Evolutionary conservation across 306 rosid species (phyloP), one percentile per base, ranked within the genome.

Genomic region (Cucurbita maxima): DNA sequence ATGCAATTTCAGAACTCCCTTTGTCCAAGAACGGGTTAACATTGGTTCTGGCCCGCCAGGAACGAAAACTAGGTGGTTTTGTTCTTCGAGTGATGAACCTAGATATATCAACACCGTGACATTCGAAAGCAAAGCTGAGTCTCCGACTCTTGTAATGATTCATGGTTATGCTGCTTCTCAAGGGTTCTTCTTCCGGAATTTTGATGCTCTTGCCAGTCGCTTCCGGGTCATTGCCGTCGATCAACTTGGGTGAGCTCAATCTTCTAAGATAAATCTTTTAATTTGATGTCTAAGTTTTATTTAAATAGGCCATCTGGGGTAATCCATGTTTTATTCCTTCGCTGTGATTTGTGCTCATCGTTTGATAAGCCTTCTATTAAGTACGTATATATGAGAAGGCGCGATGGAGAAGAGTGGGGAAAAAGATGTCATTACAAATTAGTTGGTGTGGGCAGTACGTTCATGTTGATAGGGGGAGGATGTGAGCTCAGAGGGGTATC

Each of bases 181-280:
- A 72, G 99, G 99, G 19, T 91, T 95, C 92, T 95, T 95, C 78
- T 95, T 86, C 80, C 88, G 99, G 76, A 95, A 91, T 78, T 91
- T 86, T 74, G 97, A 95, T 83, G 97, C 97, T 60, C 96, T 95
- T 55, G 92, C 99, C 19, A 74, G 86, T 37, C 92, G 85, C 38
- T 95, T 95, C 73, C 87, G 92, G 78, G 88, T 95, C 76, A 81
- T 95, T 54, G 99, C 99, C 58, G 72, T 95, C 57, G 99, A 95
- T 88, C 99, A 95, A 77, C 86, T 95, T 60, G 99, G 99, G 99
- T 95, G 70, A 86, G 91, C 76, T 68, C 55, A 53, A 18, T 59
- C 59, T 78, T 19, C 74, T 74, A 45, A 77, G 20, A 67, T 44
- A 19, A 51, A 25, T 71, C 43, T 19, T 58, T 7, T 61, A 14